Base-by-base conservation (phyloP, 495 filamentous ascomycete species). In the Cercophora newfieldiana region DNA sequence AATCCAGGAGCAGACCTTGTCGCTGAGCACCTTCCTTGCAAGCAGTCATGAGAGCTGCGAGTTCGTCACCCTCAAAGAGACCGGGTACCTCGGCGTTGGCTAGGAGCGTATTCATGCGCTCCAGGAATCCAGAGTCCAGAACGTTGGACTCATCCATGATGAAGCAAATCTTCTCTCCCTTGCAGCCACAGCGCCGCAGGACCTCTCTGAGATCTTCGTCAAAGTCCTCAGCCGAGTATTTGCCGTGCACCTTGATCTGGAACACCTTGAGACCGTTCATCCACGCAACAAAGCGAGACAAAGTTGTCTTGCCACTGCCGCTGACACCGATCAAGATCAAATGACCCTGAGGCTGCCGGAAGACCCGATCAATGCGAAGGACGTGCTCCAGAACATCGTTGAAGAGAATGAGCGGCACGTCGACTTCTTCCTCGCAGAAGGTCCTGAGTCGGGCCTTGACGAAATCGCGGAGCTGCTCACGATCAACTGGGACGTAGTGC, bases 131-230 rank as follows among this genome's bases (percentile, higher is more conserved):
- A 18, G 95, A 99, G 72, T 99, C 95, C 2, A 99, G 86, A 21
- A 99, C 95, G 72, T 99, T 99, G 7, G 93, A 90, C 82, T 99
- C 95, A 71, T 99, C 95, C 95, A 99, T 97, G 79, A 99, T 96
- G 80, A 99, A 99, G 81, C 96, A 98, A 48, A 99, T 96, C 83
- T 97, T 99, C 75, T 99, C 95, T 33, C 95, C 95, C 79, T 96
- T 97, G 81, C 96, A 98, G 56, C 95, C 95, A 67, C 91, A 94
- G 53, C 95, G 86, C 63, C 96, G 91, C 21, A 99, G 87, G 14
- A 99, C 94, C 73, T 92, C 94, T 60, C 96, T 84, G 8, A 99
- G 81, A 78, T 99, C 95, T 54, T 99, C 96, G 74, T 99, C 95
- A 74, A 99, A 99, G 79, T 99, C 95, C 76, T 97, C 95, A 14